These are phyloP conservation scores for Entomophthora muscae DNA, from an alignment of 371 early-diverging fungal species.

Conservation along the genomic window DNA sequence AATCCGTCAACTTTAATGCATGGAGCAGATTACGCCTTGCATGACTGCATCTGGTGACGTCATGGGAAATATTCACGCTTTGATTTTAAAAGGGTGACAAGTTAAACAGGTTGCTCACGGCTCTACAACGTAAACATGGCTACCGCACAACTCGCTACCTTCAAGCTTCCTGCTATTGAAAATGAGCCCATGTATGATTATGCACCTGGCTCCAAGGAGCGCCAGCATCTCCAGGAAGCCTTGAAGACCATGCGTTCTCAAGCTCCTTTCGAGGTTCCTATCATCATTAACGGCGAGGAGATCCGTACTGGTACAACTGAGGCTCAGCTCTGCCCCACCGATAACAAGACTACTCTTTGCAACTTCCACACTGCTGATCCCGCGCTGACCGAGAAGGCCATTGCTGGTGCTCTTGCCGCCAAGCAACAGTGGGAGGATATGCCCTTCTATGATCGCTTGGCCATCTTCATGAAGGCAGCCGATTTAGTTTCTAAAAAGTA, in stretches of 20 bases:
- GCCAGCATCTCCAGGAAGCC: slow-evolving; percentile 52
- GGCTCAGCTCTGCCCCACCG: slow-evolving; percentile 65
- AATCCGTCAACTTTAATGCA: no score
- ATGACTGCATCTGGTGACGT: no score
- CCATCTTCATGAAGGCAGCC: slow-evolving; percentile 95
- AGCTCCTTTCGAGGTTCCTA: slow-evolving; percentile 60
- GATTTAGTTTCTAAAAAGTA: slow-evolving; percentile 81
- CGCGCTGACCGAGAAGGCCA: slow-evolving; percentile 58
- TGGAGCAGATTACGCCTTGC: no score
- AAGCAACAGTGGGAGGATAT: no score
- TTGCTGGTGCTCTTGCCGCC: no score
- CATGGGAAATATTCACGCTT: no score
- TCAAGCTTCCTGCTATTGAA: slow-evolving; percentile 59
- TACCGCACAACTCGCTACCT: no score
- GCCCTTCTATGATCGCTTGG: no score
- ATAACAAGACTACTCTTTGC: slow-evolving; percentile 63
- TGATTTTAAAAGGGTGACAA: no score
- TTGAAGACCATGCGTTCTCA: slow-evolving; percentile 50
- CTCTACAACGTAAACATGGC: no score
- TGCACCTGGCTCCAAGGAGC: slow-evolving; percentile 63
- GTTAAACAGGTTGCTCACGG: no score
- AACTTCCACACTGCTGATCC: slow-evolving; percentile 70
- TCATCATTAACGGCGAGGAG: slow-evolving; percentile 70
- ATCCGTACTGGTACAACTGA: slow-evolving; percentile 41
- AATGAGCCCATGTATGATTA: slow-evolving; percentile 78